Evolutionary conservation across 2,329 filamentous ascomycete species (phyloP).

Genomic region (Nigrospora oryzae): DNA sequence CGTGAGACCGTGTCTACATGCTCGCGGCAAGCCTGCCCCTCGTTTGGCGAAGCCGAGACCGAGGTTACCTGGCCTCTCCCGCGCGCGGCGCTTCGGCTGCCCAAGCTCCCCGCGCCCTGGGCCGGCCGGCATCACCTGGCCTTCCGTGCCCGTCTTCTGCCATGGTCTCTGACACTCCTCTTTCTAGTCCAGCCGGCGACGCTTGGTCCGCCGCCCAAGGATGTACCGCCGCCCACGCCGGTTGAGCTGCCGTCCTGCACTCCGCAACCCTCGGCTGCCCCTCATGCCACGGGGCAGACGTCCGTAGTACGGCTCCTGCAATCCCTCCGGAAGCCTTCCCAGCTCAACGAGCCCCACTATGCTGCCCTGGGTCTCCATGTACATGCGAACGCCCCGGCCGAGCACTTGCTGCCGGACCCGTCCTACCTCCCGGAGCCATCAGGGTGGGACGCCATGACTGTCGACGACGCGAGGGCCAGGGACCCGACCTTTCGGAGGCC

Average conservation of each 20-base stretch:
- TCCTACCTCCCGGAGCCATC: conserved; percentile 44
- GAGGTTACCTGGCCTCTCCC: too few relatives aligned
- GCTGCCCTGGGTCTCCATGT: conserved; percentile 50
- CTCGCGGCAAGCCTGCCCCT: too few relatives aligned
- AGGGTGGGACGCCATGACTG: conserved; percentile 38
- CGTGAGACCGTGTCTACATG: too few relatives aligned
- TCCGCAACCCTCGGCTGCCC: conserved; percentile 17
- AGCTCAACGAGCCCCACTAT: conserved; percentile 41
- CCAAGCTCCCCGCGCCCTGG: too few relatives aligned
- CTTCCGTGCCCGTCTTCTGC: too few relatives aligned
- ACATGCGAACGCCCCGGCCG: conserved; percentile 36
- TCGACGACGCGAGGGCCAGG: conserved; percentile 38
- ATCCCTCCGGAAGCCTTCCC: conserved; percentile 41
- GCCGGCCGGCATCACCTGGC: too few relatives aligned
- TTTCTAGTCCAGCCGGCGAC: conserved; percentile 14
- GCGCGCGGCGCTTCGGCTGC: too few relatives aligned
- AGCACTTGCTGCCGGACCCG: conserved; percentile 45
- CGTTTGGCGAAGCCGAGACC: too few relatives aligned
- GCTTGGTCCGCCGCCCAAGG: conserved; percentile 27
- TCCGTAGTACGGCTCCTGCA: conserved; percentile 44
- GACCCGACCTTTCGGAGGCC: conserved; percentile 38
- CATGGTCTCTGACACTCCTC: too few relatives aligned
- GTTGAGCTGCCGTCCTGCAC: conserved; percentile 39
- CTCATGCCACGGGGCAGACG: conserved; percentile 10
- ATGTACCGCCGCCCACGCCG: conserved; percentile 49